A percentile compares a stretch with the other conserved stretches of the same genome.
Evolutionary conservation across 2,329 filamentous ascomycete species (phyloP).

Genomic region (Fusarium continuum): DNA sequence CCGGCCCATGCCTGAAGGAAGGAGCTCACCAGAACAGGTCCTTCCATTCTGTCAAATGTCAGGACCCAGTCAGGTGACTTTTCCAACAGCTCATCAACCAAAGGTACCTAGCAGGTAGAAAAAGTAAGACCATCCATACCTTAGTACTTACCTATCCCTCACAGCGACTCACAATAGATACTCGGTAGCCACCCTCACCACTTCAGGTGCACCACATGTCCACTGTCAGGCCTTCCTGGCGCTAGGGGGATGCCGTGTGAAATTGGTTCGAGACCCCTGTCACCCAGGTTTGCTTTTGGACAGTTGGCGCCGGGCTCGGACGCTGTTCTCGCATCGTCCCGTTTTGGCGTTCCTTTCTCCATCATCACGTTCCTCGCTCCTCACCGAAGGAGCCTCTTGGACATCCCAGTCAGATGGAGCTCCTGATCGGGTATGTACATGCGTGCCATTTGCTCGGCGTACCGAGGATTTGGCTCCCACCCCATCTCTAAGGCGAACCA

Average conservation of each 20-base stretch:
- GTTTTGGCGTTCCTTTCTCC: conserved; percentile 25
- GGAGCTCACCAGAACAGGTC: neutral
- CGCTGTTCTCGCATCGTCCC: conserved; percentile 37
- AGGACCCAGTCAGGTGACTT: neutral
- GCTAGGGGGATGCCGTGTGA: conserved; percentile 29
- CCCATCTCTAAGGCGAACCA: neutral
- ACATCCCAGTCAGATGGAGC: conserved; percentile 11
- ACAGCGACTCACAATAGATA: neutral
- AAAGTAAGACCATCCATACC: conserved; percentile 2
- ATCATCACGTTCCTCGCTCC: conserved; percentile 29
- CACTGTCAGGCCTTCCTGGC: conserved; percentile 13
- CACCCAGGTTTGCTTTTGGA: conserved; percentile 17
- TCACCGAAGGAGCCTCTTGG: conserved; percentile 24
- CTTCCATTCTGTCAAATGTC: neutral
- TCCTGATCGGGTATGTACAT: conserved; percentile 9
- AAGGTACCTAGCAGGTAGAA: neutral
- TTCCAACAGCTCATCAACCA: neutral
- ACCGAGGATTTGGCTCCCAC: neutral
- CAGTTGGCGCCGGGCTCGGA: conserved; percentile 19
- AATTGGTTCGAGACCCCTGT: conserved; percentile 13
- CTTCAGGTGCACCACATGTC: conserved; percentile 3
- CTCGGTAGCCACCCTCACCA: neutral
- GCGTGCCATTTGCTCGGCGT: conserved; percentile 6
- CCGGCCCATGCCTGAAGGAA: neutral
- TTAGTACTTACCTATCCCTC: no score